Base-by-base conservation (phyloP, 371 early-diverging fungal species). In the Mucor lusitanicus region DNA sequence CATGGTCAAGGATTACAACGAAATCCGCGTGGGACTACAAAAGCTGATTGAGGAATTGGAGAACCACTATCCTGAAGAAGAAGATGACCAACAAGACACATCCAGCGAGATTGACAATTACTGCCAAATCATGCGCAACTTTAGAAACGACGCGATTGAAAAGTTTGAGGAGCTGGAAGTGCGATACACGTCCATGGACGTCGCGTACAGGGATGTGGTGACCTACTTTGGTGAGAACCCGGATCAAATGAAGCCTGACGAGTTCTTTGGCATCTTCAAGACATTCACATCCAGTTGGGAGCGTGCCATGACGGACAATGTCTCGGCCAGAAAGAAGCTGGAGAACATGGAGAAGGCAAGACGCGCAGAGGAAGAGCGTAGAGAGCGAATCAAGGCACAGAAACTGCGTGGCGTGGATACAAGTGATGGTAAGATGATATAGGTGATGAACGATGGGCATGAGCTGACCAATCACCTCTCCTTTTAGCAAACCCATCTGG, bases 211-310 rank as follows among this genome's bases (percentile, higher is more conserved):
- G 63, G 88, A 91, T 64, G 85, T 88, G 5, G 89, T 94, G 28
- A 69, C 77, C 13, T 89, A 88, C 55, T 94, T 83, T 71, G 96
- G 96, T 35, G 97, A 97, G 72, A 93, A 96, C 58, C 82, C 94
- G 27, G 77, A 74, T 25, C 78, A 84, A 42, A 92, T 88, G 79
- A 90, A 92, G 59, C 93, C 94, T 0, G 96, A 97, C 65, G 96
- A 94, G 69, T 95, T 93, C 85, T 94, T 94, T 85, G 88, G 90
- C 13, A 87, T 94, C 39, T 94, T 93, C 85, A 91, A 91, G 73
- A 91, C 91, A 3, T 94, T 94, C 58, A 85, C 87, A 12, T 81
- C 90, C 1, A 89, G 90, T 64, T 92, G 92, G 71, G 90, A 88
- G 79, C 80, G 79, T 68, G 83, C 83, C 2, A 83, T 80, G 83